Evolutionary conservation across 192 early-diverging fungal species (phyloP).

Genomic region (Entomortierella lignicola): DNA sequence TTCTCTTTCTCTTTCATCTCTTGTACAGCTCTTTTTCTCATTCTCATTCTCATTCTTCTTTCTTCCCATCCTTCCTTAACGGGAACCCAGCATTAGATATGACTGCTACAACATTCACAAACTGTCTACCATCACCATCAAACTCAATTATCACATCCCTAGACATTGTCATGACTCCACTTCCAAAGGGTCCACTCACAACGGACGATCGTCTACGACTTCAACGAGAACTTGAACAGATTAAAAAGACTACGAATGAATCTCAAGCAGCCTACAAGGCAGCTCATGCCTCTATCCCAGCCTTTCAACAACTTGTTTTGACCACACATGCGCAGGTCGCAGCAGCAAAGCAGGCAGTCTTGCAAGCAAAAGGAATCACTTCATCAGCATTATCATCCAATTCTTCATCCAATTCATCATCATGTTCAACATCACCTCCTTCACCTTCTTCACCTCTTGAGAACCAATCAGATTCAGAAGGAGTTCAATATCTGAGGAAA

Average conservation of each 20-base stretch:
- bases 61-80: neutral
- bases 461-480: constrained; percentile 1
- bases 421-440: constrained; percentile 42
- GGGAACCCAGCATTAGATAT: constrained; percentile 13
- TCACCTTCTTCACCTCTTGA: constrained; percentile 41
- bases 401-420: constrained; percentile 7
- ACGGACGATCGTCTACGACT: constrained; percentile 35
- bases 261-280: constrained; percentile 40
- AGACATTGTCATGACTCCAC: constrained; percentile 11
- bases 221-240: constrained; percentile 31
- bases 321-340: constrained; percentile 50
- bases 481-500: constrained; percentile 1
- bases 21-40: neutral
- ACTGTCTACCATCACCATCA: constrained; percentile 29
- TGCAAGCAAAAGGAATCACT: constrained; percentile 24
- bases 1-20: neutral
- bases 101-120: constrained; percentile 33
- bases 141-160: constrained; percentile 15
- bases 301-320: constrained; percentile 48
- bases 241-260: constrained; percentile 21
- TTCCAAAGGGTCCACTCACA: constrained; percentile 35
- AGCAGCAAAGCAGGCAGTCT: constrained; percentile 41
- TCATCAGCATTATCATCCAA: constrained; percentile 15
- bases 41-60: neutral
- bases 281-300: constrained; percentile 47